These are phyloP conservation scores for Euphorbia tirucalli DNA, from an alignment of 345 rosid genomes.

Conservation along the genomic window DNA sequence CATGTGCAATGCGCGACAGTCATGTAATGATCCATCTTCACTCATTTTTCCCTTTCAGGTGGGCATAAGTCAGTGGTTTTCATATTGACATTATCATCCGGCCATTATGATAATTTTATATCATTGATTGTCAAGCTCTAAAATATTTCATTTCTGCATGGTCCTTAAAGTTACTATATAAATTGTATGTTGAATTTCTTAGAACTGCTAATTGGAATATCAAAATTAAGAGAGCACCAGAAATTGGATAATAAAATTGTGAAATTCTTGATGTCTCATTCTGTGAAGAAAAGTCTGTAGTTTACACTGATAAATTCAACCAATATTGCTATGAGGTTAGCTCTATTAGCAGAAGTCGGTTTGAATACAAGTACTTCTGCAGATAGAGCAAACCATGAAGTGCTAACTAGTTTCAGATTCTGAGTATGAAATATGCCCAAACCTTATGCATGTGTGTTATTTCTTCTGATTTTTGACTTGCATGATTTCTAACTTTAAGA, in stretches of 20 bases:
- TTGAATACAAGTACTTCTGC: no score
- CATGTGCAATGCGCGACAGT: slow-evolving; percentile 82
- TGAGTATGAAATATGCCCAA: neutral
- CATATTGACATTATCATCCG: neutral
- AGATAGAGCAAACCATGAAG: neutral
- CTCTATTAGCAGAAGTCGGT: no score
- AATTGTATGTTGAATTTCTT: neutral
- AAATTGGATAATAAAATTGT: neutral
- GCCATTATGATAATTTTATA: no score
- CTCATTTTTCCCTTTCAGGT: slow-evolving; percentile 98
- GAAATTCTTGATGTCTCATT: neutral
- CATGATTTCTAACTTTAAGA: slow-evolving; percentile 19
- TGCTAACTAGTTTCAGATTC: no score
- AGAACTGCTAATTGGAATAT: neutral
- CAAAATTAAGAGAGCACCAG: neutral
- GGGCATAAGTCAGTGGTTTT: slow-evolving; percentile 12
- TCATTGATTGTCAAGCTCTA: no score
- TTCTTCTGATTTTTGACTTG: neutral
- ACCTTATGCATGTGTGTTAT: neutral
- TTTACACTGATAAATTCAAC: no score
- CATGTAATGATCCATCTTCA: slow-evolving; percentile 85
- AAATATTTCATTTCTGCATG: neutral
- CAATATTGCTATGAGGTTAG: no score
- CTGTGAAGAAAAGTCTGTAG: neutral
- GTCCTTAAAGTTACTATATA: neutral